Evolutionary conservation across 179 eudicot genomes (phyloP).

Genomic region (Spergularia azorica): DNA sequence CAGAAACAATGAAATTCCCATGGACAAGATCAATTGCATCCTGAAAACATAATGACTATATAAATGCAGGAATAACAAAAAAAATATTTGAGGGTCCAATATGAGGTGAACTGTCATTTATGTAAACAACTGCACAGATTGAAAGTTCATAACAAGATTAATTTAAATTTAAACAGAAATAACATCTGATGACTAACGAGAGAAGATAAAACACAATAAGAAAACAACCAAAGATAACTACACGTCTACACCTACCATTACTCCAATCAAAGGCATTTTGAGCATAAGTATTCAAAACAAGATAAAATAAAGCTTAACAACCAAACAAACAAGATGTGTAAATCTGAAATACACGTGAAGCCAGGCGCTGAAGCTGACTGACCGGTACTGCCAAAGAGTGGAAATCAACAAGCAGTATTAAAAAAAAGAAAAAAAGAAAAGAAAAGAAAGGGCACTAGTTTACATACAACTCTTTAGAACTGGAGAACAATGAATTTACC

Average conservation of each 20-base stretch:
- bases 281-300: too few species aligned
- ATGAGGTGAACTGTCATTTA: neutral
- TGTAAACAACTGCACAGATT: neutral
- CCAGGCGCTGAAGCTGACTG: too few species aligned
- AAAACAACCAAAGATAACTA: too few species aligned
- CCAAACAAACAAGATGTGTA: too few species aligned
- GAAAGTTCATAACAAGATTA: neutral
- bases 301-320: too few species aligned
- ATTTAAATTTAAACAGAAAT: neutral
- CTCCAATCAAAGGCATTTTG: too few species aligned
- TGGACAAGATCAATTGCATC: conserved; percentile 94
- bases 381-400: neutral
- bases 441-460: neutral
- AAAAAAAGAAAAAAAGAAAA: too few species aligned
- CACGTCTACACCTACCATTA: too few species aligned
- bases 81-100: neutral
- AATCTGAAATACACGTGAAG: too few species aligned
- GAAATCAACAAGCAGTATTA: neutral
- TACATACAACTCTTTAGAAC: neutral
- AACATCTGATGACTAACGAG: neutral
- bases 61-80: neutral
- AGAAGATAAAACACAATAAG: neutral
- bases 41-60: conserved; percentile 39
- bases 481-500: neutral
- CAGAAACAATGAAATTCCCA: conserved; percentile 81